These are phyloP conservation scores for Crassisporium funariophilum DNA, from an alignment of 768 basidiomycete genomes.

Conservation along the genomic window DNA sequence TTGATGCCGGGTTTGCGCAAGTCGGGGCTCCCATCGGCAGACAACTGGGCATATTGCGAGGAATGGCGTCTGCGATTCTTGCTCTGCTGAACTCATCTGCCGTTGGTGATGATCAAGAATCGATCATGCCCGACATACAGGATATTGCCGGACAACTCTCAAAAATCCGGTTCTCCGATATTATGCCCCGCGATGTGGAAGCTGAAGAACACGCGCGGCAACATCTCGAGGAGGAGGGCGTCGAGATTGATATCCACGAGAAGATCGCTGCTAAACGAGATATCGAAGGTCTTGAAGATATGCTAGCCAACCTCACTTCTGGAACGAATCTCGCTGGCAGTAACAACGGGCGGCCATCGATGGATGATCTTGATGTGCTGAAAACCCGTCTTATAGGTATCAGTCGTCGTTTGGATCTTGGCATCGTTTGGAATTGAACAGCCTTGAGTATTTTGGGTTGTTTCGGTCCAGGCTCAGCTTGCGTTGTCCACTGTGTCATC, in stretches of 20 bases:
- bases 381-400: slow-evolving; percentile 38
- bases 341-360: slow-evolving; percentile 31
- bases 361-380: slow-evolving; percentile 42
- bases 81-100: slow-evolving; percentile 49
- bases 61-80: slow-evolving; percentile 64
- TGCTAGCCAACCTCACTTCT: slow-evolving; percentile 47
- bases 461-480: too few species aligned
- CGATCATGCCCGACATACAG: slow-evolving; percentile 46
- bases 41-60: slow-evolving; percentile 77
- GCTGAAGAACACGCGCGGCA: slow-evolving; percentile 76
- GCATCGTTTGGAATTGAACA: slow-evolving; percentile 24
- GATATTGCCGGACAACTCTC: slow-evolving; percentile 59
- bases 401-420: slow-evolving; percentile 32
- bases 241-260: slow-evolving; percentile 39
- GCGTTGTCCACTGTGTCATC: too few species aligned
- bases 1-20: slow-evolving; percentile 80
- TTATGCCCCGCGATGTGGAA: slow-evolving; percentile 75
- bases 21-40: slow-evolving; percentile 76
- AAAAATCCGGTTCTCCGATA: slow-evolving; percentile 64
- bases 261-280: slow-evolving; percentile 48
- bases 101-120: slow-evolving; percentile 10
- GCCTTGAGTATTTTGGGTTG: too few species aligned
- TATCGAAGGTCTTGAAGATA: slow-evolving; percentile 59
- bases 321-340: slow-evolving; percentile 15
- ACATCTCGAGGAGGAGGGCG: slow-evolving; percentile 51